Evolutionary conservation across 805 yeast species (phyloP), one percentile per base, ranked within the genome.

Genomic region (Kodamaea fukazawae): DNA sequence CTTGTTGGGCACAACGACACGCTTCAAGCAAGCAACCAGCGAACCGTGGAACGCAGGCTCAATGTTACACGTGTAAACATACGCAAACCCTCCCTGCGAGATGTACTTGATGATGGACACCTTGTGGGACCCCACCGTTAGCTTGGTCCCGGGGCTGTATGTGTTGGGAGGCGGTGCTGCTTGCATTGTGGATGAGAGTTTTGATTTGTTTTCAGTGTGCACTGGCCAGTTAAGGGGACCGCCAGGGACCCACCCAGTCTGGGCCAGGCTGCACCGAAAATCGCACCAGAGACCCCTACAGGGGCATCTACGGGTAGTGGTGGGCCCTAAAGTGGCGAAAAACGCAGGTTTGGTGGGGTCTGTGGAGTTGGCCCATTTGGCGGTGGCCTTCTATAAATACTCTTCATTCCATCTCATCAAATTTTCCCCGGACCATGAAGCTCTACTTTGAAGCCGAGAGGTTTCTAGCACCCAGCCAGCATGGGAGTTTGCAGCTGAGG

Each of bases 1-100:
- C 61, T 93, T 93, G 57, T 84, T 88, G 3, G 97, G 97, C 3
- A 93, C 99, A 23, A 83, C 83, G n/a, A 93, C 98, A 47, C 99
- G 75, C 62, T 93, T 93, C 53, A 93, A 70, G 58, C 98, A 93
- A 4, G 91, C 96, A 9, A 72, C 60, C 40, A 61, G 62, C 36
- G 71, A 60, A 13, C 78, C 79, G 11, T 74, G 69, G 47, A 70
- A 67, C 44, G 78, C 77, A 5, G 89, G 89, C 18, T 75, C 70
- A 13, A 85, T 78, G 34, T 74, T 74, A 45, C 89, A 91, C 12
- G 84, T 76, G 60, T 93, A 93, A 4, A 93, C 96, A 58, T 86
- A 95, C 8, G 99, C 98, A 71, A 87, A 93, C 10, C 99, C 99
- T 34, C 93, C 98, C 54, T 83, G 83, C 4, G 95, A 83, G 31